phyloP scores from a whole-genome alignment of 2,329 filamentous ascomycete genomes.

The Colletotrichum eleusines region DNA sequence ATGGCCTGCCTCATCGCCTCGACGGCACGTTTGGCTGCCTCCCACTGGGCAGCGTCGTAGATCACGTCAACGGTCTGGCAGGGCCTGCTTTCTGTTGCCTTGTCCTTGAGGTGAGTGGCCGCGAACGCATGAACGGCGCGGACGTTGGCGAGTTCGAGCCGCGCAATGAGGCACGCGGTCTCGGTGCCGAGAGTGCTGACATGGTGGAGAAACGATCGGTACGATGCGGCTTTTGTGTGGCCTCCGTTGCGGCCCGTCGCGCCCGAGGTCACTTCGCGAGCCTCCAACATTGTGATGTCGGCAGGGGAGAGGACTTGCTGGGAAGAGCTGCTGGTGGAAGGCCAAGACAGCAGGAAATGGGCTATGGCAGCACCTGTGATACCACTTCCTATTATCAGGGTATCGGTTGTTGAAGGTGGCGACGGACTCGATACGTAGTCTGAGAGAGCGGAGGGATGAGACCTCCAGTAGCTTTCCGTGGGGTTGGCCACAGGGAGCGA shows the following conservation, averaged over 20 bases:
- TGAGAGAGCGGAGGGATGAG: constrained; percentile 54
- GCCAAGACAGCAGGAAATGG: constrained; percentile 43
- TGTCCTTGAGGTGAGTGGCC: constrained; percentile 49
- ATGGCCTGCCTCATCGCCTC: constrained; percentile 59
- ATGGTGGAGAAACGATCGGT: constrained; percentile 64
- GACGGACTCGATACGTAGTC: constrained; percentile 34
- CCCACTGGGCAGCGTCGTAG: constrained; percentile 62
- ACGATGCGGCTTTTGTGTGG: constrained; percentile 61
- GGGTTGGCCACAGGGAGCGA: constrained; percentile 55
- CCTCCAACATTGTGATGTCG: constrained; percentile 61
- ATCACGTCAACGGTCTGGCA: constrained; percentile 70
- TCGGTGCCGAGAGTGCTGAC: constrained; percentile 57
- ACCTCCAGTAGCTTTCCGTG: constrained; percentile 60
- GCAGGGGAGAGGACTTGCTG: constrained; percentile 26
- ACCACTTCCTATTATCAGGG: constrained; percentile 67
- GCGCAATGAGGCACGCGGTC: constrained; percentile 63
- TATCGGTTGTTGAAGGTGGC: constrained; percentile 56
- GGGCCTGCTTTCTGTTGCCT: constrained; percentile 60
- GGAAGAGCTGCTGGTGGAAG: constrained; percentile 28
- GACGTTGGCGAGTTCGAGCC: constrained; percentile 66
- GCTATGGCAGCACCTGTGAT: constrained; percentile 62
- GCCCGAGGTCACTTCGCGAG: constrained; percentile 61
- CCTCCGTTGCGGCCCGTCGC: constrained; percentile 68
- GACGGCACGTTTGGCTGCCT: constrained; percentile 54
- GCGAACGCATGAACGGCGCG: constrained; percentile 67